phyloP scores from a whole-genome alignment of 768 basidiomycete genomes.

The Leccinum rimulosum region DNA sequence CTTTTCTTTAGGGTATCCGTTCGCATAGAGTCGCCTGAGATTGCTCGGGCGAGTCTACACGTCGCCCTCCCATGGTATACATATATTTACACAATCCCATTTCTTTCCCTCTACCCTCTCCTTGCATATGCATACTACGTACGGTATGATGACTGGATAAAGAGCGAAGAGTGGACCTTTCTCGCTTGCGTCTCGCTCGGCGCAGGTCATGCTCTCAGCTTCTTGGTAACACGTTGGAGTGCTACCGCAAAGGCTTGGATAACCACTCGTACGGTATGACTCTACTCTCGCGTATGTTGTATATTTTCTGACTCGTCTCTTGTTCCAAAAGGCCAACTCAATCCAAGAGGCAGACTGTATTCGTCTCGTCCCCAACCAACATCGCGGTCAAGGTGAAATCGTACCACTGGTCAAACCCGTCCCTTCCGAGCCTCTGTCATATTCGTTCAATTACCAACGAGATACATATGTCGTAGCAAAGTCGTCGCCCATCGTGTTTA shows the following conservation, averaged over 20 bases:
- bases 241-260: slow-evolving; percentile 73
- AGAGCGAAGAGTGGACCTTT: slow-evolving; percentile 98
- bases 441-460: slow-evolving; percentile 91
- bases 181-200: slow-evolving; percentile 84
- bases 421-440: slow-evolving; percentile 55
- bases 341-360: slow-evolving; percentile 77
- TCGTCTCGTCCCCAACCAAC: slow-evolving; percentile 73
- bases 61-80: slow-evolving; percentile 63
- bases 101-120: slow-evolving; percentile 77
- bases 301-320: not conserved
- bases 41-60: slow-evolving; percentile 64
- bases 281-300: not conserved
- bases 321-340: slow-evolving; percentile 47
- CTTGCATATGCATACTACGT: slow-evolving; percentile 90
- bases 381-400: slow-evolving; percentile 89
- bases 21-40: slow-evolving; percentile 62
- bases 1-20: slow-evolving; percentile 38
- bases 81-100: slow-evolving; percentile 74
- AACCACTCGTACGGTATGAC: slow-evolving; percentile 67
- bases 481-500: slow-evolving; percentile 59
- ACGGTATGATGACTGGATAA: slow-evolving; percentile 87
- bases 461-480: slow-evolving; percentile 82
- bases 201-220: slow-evolving; percentile 87
- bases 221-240: slow-evolving; percentile 89
- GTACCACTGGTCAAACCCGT: slow-evolving; percentile 68